These are phyloP conservation scores for Fonsecaea erecta DNA, from an alignment of 2,329 filamentous ascomycete genomes.

Conservation along the genomic window DNA sequence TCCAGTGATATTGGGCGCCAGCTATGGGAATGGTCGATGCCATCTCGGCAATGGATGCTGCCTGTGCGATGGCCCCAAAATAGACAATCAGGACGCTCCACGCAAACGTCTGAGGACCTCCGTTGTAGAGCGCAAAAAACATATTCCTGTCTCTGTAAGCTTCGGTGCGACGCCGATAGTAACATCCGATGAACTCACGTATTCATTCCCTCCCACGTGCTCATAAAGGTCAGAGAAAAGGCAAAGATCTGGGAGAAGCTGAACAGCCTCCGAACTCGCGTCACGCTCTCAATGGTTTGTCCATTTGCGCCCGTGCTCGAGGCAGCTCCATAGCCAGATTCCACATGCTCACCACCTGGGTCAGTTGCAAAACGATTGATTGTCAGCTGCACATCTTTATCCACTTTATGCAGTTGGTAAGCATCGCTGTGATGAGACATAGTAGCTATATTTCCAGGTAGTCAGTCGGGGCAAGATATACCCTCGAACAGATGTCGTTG, in stretches of 20 bases:
- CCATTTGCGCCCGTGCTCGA: not conserved
- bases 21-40: constrained; percentile 6
- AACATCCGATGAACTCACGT: not conserved
- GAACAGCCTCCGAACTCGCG: constrained; percentile 10
- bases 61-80: constrained; percentile 7
- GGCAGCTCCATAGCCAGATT: not conserved
- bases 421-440: not conserved
- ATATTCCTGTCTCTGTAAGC: not conserved
- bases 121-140: constrained; percentile 11
- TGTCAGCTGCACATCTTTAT: constrained; percentile 6
- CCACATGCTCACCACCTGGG: not conserved
- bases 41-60: constrained; percentile 8
- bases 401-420: constrained; percentile 6
- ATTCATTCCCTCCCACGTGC: constrained; percentile 13
- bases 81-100: constrained; percentile 13
- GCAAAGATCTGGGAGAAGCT: constrained; percentile 13
- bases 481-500: not conserved
- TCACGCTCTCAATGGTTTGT: constrained; percentile 1
- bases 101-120: constrained; percentile 9
- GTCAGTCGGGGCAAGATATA: not conserved
- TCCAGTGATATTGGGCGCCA: constrained; percentile 10
- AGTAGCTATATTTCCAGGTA: not conserved
- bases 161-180: too few species aligned
- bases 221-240: constrained; percentile 12
- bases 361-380: not conserved